Base-by-base conservation (phyloP, 495 filamentous ascomycete species). In the Stereocaulon alpinum region DNA sequence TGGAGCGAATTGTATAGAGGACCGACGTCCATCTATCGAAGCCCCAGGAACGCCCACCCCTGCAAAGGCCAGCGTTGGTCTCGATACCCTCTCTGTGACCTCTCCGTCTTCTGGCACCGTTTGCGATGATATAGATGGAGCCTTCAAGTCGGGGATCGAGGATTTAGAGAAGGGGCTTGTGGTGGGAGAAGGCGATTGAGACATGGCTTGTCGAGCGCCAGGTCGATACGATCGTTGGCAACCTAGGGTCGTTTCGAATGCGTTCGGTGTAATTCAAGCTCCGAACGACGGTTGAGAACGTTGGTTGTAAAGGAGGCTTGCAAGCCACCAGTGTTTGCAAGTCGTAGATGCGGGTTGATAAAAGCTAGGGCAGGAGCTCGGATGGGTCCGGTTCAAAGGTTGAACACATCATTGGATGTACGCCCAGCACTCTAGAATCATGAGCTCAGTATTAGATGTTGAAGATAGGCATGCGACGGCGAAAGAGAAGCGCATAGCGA, bases 1-100 rank as follows among this genome's bases (percentile, higher is more conserved):
- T n/a, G 59, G 17, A 43, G 61, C 62, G 40, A 66, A 66, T n/a
- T 66, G 64, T 30, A 66, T 53, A 10, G 64, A 66, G 40, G 62
- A 41, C 18, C 62, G 61, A 34, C 62, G 58, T 52, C 47, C 55
- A 47, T 66, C 55, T 40, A 41, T 37, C 22, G 52, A 18, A 40
- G 42, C 30, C n/a, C 29, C 40, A 30, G 45, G 3, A 34, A 40
- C 22, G 15, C 29, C 49, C 18, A 40, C 14, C 48, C 55, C 64
- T 18, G 48, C 58, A 45, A 66, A 64, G 9, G 55, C 30, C 27
- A 66, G 30, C 24, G 17, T 54, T 15, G 54, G 64, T 44, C 57
- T 42, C 17, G 47, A 58, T 14, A 17, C 45, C n/a, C 17, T 58
- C 12, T 67, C 61, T 65, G 66, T 15, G 14, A n/a, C 22, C 32